These are phyloP conservation scores for Candida berthetii DNA, from an alignment of 805 yeast genomes.

Conservation along the genomic window DNA sequence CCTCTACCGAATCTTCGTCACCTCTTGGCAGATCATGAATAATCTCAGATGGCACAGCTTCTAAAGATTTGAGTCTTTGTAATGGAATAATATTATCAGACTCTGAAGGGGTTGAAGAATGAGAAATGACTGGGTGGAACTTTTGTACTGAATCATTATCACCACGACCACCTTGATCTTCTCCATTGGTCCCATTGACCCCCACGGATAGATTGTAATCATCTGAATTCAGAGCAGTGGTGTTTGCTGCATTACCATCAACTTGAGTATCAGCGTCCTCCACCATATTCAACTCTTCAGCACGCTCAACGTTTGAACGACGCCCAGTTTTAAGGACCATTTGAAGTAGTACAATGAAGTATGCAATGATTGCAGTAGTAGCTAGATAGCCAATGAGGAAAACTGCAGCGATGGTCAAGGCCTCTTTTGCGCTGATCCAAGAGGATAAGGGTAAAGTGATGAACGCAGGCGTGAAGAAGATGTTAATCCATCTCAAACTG, in stretches of 20 bases:
- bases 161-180: too few relatives aligned
- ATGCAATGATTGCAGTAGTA: constrained; percentile 43
- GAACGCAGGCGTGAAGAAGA: constrained; percentile 74
- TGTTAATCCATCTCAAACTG: constrained; percentile 69
- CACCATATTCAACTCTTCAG: constrained; percentile 20
- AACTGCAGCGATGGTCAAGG: constrained; percentile 68
- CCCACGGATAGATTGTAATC: too few relatives aligned
- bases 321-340: constrained; percentile 11
- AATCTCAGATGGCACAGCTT: constrained; percentile 2
- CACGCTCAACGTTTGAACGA: constrained; percentile 17
- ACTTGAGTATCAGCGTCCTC: constrained; percentile 2
- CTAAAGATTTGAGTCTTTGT: too few relatives aligned
- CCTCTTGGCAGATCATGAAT: constrained; percentile 9
- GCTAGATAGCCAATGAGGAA: constrained; percentile 60
- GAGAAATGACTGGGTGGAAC: too few relatives aligned
- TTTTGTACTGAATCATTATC: too few relatives aligned
- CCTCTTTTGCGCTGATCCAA: constrained; percentile 61
- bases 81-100: too few relatives aligned
- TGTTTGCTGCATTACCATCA: background rate
- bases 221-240: background rate
- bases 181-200: too few relatives aligned
- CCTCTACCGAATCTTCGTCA: constrained; percentile 18
- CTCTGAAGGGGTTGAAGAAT: too few relatives aligned
- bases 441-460: constrained; percentile 63
- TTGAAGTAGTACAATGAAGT: constrained; percentile 38